Conservation (phyloP, 2,329 filamentous ascomycete genomes). For the Cordyceps farinosa region DNA sequence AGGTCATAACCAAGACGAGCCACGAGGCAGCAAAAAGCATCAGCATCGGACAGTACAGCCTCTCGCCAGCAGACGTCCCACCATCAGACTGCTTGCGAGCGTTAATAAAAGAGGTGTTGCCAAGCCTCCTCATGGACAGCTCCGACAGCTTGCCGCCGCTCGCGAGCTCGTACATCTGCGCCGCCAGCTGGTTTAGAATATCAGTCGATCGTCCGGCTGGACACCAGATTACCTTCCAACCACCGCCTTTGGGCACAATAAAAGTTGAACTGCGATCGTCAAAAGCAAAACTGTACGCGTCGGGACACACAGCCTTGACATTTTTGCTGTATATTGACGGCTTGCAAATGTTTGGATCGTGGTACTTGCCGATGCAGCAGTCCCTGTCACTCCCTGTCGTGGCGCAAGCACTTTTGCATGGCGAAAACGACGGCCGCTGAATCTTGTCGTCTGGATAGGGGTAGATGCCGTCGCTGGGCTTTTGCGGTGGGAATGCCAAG, state of each 20-base stretch:
- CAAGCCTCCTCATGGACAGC: slow-evolving; percentile 30
- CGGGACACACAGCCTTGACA: slow-evolving; percentile 74
- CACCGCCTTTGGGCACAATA: slow-evolving; percentile 63
- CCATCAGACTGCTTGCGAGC: slow-evolving; percentile 22
- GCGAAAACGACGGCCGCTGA: slow-evolving; percentile 67
- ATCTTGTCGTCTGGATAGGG: slow-evolving; percentile 76
- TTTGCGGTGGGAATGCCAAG: slow-evolving; percentile 63
- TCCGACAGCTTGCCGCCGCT: slow-evolving; percentile 38
- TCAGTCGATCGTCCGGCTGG: slow-evolving; percentile 59
- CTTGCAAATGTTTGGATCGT: slow-evolving; percentile 59
- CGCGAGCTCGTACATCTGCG: slow-evolving; percentile 47
- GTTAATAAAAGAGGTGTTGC: slow-evolving; percentile 35
- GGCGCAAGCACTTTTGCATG: slow-evolving; percentile 73
- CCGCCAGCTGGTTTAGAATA: slow-evolving; percentile 50
- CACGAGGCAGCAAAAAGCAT: neutral
- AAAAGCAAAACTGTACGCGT: slow-evolving; percentile 77
- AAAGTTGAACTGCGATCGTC: slow-evolving; percentile 58
- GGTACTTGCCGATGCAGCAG: slow-evolving; percentile 71
- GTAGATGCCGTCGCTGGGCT: slow-evolving; percentile 72
- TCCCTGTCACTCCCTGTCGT: slow-evolving; percentile 63
- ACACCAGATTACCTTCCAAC: slow-evolving; percentile 77
- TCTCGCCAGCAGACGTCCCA: too few species aligned
- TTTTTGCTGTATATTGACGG: slow-evolving; percentile 64
- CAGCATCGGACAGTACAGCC: neutral
- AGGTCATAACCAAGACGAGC: slow-evolving; percentile 3